Conservation (phyloP, 1,284 basidiomycete species). For the Puccinia horiana region DNA sequence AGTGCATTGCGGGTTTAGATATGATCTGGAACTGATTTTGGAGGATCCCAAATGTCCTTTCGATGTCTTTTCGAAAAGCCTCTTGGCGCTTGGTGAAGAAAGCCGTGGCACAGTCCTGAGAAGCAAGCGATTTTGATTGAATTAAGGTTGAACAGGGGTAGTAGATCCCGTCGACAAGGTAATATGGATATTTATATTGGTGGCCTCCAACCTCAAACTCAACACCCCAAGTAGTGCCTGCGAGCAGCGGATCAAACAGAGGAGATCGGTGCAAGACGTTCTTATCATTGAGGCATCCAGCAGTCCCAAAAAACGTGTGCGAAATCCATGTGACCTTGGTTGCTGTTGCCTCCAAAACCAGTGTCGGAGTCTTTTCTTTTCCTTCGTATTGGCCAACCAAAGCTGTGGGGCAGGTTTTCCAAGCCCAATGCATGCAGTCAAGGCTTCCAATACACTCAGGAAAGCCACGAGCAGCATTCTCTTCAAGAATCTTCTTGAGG, state of each 20-base stretch:
- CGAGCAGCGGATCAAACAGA: slow-evolving; percentile 5
- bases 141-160: neutral
- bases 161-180: slow-evolving; percentile 19
- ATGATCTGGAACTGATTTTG: slow-evolving; percentile 12
- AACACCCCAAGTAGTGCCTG: neutral
- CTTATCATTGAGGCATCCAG: slow-evolving; percentile 23
- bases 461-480: neutral
- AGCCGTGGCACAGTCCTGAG: neutral
- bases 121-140: neutral
- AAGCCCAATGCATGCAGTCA: slow-evolving; percentile 8
- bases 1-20: neutral
- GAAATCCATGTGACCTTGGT: slow-evolving; percentile 2
- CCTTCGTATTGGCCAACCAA: neutral
- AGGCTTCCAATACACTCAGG: slow-evolving; percentile 12
- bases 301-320: slow-evolving; percentile 20
- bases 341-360: slow-evolving; percentile 10
- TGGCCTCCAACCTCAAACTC: neutral
- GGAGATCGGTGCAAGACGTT: neutral
- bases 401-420: neutral
- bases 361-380: slow-evolving; percentile 29
- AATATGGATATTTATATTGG: slow-evolving; percentile 13
- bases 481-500: neutral
- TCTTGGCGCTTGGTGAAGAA: neutral
- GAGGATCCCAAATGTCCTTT: neutral
- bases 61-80: slow-evolving; percentile 5